Conservation (phyloP, 192 early-diverging fungal genomes). For the Entrophospora sp. region DNA sequence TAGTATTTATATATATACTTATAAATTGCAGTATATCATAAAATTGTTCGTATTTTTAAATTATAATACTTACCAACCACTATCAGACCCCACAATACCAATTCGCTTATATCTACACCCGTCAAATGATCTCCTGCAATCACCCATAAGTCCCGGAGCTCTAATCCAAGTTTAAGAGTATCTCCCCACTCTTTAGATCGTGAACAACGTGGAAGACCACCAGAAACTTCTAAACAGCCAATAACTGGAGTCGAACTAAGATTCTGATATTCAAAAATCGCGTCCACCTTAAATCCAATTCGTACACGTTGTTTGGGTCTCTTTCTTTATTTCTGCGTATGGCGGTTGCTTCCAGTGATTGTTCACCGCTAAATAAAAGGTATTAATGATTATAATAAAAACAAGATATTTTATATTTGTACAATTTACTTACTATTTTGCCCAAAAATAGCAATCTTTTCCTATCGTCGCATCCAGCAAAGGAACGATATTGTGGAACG, state of each 20-base stretch:
- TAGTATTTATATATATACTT: constrained; percentile 7
- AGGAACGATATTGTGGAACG: constrained; percentile 11
- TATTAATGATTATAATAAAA: not conserved
- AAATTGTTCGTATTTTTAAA: constrained; percentile 10
- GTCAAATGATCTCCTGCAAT: constrained; percentile 18
- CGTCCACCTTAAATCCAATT: constrained; percentile 23
- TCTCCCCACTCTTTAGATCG: constrained; percentile 20
- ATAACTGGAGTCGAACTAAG: constrained; percentile 23
- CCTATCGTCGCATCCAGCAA: constrained; percentile 1
- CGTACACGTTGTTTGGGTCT: constrained; percentile 16
- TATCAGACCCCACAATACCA: constrained; percentile 18
- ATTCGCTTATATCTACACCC: constrained; percentile 2
- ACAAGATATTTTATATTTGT: constrained; percentile 14
- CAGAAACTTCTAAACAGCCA: constrained; percentile 18
- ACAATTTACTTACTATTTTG: constrained; percentile 16
- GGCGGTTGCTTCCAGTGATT: constrained; percentile 19
- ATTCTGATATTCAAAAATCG: constrained; percentile 20
- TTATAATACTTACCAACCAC: constrained; percentile 23
- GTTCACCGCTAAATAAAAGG: constrained; percentile 17
- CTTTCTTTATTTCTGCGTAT: constrained; percentile 21
- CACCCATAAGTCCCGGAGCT: constrained; percentile 15
- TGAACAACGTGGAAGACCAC: constrained; percentile 22
- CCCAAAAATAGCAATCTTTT: constrained; percentile 10
- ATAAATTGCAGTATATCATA: constrained; percentile 6
- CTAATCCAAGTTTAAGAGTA: constrained; percentile 23